Conservation (phyloP, 2,329 filamentous ascomycete species). For the Ceratocystis ficicola region DNA sequence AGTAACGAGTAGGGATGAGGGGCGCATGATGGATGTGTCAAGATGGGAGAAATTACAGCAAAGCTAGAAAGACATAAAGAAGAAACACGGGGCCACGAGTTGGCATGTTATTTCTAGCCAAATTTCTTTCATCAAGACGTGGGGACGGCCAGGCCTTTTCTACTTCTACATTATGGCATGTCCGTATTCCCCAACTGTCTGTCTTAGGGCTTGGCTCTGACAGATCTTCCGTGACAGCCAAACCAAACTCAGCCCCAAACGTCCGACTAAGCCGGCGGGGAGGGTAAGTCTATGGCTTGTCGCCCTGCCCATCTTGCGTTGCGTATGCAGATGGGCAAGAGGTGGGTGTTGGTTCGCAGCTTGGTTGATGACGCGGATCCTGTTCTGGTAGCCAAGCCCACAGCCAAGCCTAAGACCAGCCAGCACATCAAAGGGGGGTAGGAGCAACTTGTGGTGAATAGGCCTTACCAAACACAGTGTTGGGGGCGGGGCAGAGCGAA, state of each 20-base stretch:
- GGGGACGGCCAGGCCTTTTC: neutral
- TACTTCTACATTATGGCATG: neutral
- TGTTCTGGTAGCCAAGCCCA: neutral
- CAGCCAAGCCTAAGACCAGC: neutral
- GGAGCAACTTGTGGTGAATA: neutral
- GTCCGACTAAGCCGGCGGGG: slow-evolving; percentile 1
- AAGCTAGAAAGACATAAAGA: neutral
- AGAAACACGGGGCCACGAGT: neutral
- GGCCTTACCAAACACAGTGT: neutral
- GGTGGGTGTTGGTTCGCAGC: neutral
- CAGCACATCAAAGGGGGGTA: neutral
- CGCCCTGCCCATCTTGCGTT: neutral
- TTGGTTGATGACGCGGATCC: neutral
- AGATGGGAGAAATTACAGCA: neutral
- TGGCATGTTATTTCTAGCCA: neutral
- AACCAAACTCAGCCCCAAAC: slow-evolving; percentile 3
- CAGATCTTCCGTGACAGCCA: neutral
- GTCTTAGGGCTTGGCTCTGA: neutral
- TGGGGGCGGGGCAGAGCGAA: neutral
- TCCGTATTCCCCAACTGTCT: neutral
- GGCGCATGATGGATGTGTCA: slow-evolving; percentile 10
- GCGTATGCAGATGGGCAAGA: neutral
- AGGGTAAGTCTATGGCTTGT: neutral
- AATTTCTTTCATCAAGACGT: neutral
- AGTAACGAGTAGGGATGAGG: slow-evolving; percentile 5